These are phyloP conservation scores for Zea mays DNA, from an alignment of 176 grass and related monocot genomes.

Conservation along the genomic window Zm-B73-REFERENCE-NAM-5.0 NC_050099.1:201900501-201901000, in stretches of 20 bases:
- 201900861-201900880: constrained; percentile 54
- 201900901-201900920: constrained; percentile 9
- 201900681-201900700: constrained; percentile 70
- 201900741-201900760: constrained; percentile 75
- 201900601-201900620: constrained; percentile 70
- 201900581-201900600: constrained; percentile 82
- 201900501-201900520: constrained; percentile 88
- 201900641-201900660: constrained; percentile 82
- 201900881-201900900: constrained; percentile 57
- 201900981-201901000: no score
- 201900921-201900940: constrained; percentile 2
- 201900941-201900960: not conserved
- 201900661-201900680: constrained; percentile 51
- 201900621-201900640: constrained; percentile 57
- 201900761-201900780: constrained; percentile 63
- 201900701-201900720: constrained; percentile 91
- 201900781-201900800: constrained; percentile 80
- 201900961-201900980: not conserved
- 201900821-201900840: constrained; percentile 65
- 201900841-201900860: constrained; percentile 57
- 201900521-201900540: constrained; percentile 84
- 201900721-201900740: constrained; percentile 63
- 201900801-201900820: constrained; percentile 71
- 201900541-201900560: constrained; percentile 66
- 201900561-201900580: constrained; percentile 57